A percentile compares a stretch with the other conserved stretches of the same genome.
phyloP scores from a whole-genome alignment of 2,329 filamentous ascomycete species.

The Cladophialophora exuberans region DNA sequence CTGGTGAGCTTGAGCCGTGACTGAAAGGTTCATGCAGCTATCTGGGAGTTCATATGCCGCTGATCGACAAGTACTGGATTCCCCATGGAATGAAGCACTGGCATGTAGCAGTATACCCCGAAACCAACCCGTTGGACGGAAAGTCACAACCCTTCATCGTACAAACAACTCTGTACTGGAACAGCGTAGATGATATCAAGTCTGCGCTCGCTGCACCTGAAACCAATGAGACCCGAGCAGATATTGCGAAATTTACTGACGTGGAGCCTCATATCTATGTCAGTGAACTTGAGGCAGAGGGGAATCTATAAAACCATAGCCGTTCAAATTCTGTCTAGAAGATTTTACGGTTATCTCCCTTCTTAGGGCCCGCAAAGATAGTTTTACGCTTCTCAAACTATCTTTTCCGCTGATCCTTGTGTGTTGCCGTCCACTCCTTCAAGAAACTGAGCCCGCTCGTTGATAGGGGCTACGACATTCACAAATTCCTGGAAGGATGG shows the following conservation, averaged over 20 bases:
- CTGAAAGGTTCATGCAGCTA: background rate
- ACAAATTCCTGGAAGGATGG: too few relatives aligned
- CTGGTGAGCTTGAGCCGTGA: background rate
- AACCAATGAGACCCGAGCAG: background rate
- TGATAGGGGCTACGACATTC: too few relatives aligned
- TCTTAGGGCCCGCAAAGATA: too few relatives aligned
- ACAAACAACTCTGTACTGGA: background rate
- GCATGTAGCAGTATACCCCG: background rate
- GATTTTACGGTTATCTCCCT: too few relatives aligned
- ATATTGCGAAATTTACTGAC: background rate
- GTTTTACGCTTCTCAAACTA: too few relatives aligned
- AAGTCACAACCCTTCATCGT: background rate
- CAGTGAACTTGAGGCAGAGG: constrained; percentile 4
- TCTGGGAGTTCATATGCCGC: background rate
- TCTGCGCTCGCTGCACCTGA: background rate
- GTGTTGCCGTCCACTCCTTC: too few relatives aligned
- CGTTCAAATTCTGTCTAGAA: background rate
- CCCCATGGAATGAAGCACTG: background rate
- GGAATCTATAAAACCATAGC: background rate
- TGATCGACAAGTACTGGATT: background rate
- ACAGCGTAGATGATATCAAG: background rate
- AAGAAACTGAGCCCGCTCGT: too few relatives aligned
- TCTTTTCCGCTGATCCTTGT: too few relatives aligned
- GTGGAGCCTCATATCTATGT: background rate
- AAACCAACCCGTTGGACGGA: background rate